These are phyloP conservation scores for Trichoderma sp. DNA, from an alignment of 2,329 filamentous ascomycete genomes.

Conservation along the genomic window DNA sequence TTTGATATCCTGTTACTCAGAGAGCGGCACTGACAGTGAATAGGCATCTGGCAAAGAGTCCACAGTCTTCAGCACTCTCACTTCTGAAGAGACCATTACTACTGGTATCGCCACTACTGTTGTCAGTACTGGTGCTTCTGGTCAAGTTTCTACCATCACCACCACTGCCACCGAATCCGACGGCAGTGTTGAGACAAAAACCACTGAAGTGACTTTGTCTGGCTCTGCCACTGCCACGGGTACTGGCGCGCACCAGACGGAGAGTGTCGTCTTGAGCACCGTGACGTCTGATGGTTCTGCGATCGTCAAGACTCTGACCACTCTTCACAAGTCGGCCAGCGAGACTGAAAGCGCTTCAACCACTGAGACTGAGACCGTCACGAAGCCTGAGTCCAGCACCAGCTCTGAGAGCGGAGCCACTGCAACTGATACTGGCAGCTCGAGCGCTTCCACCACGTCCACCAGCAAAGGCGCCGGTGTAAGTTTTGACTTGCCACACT, in stretches of 20 bases:
- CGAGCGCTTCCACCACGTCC: conserved; percentile 27
- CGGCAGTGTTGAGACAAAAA: conserved; percentile 35
- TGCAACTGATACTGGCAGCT: conserved; percentile 25
- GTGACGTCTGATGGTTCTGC: conserved; percentile 34
- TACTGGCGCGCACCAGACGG: conserved; percentile 25
- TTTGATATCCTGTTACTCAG: not conserved
- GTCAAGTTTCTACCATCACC: conserved; percentile 31
- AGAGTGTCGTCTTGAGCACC: conserved; percentile 33
- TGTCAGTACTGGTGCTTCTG: conserved; percentile 31
- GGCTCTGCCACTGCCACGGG: conserved; percentile 28
- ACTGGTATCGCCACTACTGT: conserved; percentile 46
- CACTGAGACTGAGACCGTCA: conserved; percentile 33
- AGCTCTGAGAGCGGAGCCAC: conserved; percentile 29
- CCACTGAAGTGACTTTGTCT: conserved; percentile 38
- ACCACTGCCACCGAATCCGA: conserved; percentile 33
- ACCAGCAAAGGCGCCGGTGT: conserved; percentile 38
- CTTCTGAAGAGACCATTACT: conserved; percentile 42
- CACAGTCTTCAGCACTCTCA: conserved; percentile 44
- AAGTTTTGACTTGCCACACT: conserved; percentile 31
- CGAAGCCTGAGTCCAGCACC: conserved; percentile 12
- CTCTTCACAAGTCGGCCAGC: conserved; percentile 34
- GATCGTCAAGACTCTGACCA: conserved; percentile 38
- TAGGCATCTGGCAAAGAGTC: conserved; percentile 36
- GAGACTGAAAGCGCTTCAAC: conserved; percentile 32
- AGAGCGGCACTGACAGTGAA: not conserved